Conservation (phyloP, 2,329 filamentous ascomycete species). For the Thielaviopsis euricoi region DNA sequence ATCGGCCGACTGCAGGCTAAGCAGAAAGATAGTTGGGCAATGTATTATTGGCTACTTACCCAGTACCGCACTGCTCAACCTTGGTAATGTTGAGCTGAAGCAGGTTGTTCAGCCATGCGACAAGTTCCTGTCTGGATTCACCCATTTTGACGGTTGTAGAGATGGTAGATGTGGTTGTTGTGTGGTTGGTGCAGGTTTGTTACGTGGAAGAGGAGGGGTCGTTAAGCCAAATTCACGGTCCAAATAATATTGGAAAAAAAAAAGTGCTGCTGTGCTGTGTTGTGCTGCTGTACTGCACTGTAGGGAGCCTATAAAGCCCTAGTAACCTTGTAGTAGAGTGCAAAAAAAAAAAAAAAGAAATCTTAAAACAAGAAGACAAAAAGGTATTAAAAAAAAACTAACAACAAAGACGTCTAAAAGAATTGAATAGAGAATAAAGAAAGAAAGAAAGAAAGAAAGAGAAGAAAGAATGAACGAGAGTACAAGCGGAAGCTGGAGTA, state of each 20-base stretch:
- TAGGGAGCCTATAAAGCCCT: not conserved
- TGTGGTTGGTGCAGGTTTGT: not conserved
- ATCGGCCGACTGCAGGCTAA: slow-evolving; percentile 5
- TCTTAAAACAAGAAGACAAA: slow-evolving; percentile 4
- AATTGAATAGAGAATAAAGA: slow-evolving; percentile 2
- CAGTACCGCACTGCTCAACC: slow-evolving; percentile 97
- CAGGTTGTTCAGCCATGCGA: slow-evolving; percentile 94
- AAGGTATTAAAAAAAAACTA: slow-evolving; percentile 10
- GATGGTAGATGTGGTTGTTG: not conserved
- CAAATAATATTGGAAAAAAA: not conserved
- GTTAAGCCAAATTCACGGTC: not conserved
- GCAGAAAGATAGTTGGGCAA: too few species aligned
- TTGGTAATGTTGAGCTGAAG: slow-evolving; percentile 96
- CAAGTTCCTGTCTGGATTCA: slow-evolving; percentile 76
- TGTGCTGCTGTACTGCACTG: not conserved
- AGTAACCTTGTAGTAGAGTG: not conserved
- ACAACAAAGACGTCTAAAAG: not conserved
- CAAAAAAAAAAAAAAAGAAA: not conserved
- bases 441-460: not conserved
- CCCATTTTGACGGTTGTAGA: slow-evolving; percentile 31
- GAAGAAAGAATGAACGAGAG: not conserved
- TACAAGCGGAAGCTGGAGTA: not conserved
- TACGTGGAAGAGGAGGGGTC: slow-evolving; percentile 9
- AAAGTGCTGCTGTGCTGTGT: not conserved
- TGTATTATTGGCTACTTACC: slow-evolving; percentile 38